Conservation (phyloP, 768 basidiomycete genomes). For the Amanita thiersii region DNA sequence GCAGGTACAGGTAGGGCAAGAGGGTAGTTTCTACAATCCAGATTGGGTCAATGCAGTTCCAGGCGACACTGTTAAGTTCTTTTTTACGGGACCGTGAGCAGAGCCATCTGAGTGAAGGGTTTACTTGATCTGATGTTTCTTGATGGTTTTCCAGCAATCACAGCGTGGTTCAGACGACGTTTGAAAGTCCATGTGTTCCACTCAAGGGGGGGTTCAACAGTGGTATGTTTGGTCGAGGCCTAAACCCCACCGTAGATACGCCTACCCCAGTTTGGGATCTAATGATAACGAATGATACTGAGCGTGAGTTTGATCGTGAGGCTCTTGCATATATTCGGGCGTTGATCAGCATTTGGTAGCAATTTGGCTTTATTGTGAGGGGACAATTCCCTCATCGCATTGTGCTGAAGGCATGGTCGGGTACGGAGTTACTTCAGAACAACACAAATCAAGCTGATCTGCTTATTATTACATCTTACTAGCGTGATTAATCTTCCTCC, state of each 20-base stretch:
- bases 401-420: slow-evolving; percentile 33
- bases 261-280: slow-evolving; percentile 24
- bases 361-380: slow-evolving; percentile 31
- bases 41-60: slow-evolving; percentile 18
- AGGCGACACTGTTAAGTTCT: slow-evolving; percentile 28
- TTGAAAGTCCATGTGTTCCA: slow-evolving; percentile 28
- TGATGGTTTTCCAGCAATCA: slow-evolving; percentile 22
- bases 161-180: slow-evolving; percentile 29
- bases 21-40: slow-evolving; percentile 33
- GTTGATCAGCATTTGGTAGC: slow-evolving; percentile 11
- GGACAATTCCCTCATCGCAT: slow-evolving; percentile 23
- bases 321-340: slow-evolving; percentile 3
- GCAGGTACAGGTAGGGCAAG: slow-evolving; percentile 30
- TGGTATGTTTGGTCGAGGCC: slow-evolving; percentile 18
- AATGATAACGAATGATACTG: slow-evolving; percentile 22
- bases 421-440: slow-evolving; percentile 15
- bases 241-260: slow-evolving; percentile 13
- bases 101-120: background rate
- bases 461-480: background rate
- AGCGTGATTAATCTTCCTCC: slow-evolving; percentile 31
- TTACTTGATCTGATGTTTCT: background rate
- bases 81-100: slow-evolving; percentile 29
- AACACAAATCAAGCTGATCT: too few species aligned
- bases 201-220: slow-evolving; percentile 33
- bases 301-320: slow-evolving; percentile 19